These are phyloP conservation scores for Aspergillus cavernicola DNA, from an alignment of 495 filamentous ascomycete species.

Conservation along the genomic window DNA sequence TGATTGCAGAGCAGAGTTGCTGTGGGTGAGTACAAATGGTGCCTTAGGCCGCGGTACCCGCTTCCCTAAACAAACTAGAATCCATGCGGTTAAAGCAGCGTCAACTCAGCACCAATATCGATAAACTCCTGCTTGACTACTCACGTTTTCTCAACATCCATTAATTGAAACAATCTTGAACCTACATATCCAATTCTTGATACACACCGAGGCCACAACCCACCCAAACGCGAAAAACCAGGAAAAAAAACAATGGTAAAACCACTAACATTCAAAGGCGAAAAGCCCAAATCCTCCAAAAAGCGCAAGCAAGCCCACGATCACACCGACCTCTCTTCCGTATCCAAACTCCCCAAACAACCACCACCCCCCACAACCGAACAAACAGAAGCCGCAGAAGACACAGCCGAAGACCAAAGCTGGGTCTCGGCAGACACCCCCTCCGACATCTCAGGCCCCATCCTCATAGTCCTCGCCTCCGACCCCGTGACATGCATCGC, in stretches of 20 bases:
- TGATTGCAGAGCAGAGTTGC: no score
- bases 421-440: slow-evolving; percentile 84
- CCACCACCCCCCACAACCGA: slow-evolving; percentile 35
- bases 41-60: no score
- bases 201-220: no score
- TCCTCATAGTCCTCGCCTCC: slow-evolving; percentile 76
- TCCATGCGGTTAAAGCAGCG: no score
- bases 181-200: no score
- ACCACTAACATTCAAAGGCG: slow-evolving; percentile 90
- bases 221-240: background rate
- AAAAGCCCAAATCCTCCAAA: slow-evolving; percentile 69
- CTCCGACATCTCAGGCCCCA: slow-evolving; percentile 75
- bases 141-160: no score
- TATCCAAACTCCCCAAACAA: slow-evolving; percentile 38
- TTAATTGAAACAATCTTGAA: no score
- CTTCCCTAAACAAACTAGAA: no score
- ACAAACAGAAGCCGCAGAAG: slow-evolving; percentile 8
- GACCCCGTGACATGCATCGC: slow-evolving; percentile 66
- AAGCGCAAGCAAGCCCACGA: slow-evolving; percentile 66
- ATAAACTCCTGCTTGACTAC: no score
- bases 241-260: slow-evolving; percentile 56
- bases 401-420: slow-evolving; percentile 61
- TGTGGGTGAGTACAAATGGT: no score
- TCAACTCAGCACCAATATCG: no score
- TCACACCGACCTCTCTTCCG: slow-evolving; percentile 14